Evolutionary conservation across 1,284 basidiomycete genomes (phyloP).

Genomic region (Cryptococcus sp.): DNA sequence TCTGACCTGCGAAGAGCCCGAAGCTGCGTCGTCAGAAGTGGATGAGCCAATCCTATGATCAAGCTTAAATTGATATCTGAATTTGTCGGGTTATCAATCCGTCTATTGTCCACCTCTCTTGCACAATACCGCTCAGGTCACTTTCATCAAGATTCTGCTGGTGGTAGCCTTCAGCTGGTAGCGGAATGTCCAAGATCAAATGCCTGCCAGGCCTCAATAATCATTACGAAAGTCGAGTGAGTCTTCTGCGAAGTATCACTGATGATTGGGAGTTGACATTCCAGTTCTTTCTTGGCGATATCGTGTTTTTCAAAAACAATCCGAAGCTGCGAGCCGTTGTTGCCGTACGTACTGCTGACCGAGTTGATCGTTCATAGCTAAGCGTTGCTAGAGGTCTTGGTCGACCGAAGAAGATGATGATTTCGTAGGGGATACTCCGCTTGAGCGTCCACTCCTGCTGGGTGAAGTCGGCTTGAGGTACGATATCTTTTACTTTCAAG

Average conservation of each 20-base stretch:
- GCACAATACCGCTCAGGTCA: too few species aligned
- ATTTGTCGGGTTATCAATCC: too few species aligned
- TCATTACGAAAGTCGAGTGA: constrained; percentile 35
- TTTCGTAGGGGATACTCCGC: constrained; percentile 51
- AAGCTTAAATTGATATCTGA: too few species aligned
- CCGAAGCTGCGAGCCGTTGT: constrained; percentile 14
- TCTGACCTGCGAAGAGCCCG: too few species aligned
- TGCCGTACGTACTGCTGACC: background rate
- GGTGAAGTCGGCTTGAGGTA: constrained; percentile 75
- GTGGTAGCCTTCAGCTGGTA: too few species aligned
- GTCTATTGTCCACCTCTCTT: too few species aligned
- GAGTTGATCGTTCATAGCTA: background rate
- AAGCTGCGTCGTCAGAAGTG: too few species aligned
- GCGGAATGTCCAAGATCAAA: constrained; percentile 10
- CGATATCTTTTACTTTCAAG: constrained; percentile 43
- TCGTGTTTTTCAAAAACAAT: constrained; percentile 23
- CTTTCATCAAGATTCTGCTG: too few species aligned
- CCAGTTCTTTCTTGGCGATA: constrained; percentile 33
- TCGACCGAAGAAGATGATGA: constrained; percentile 34
- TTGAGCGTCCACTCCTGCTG: constrained; percentile 66
- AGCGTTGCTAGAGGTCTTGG: constrained; percentile 33
- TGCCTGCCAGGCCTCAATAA: constrained; percentile 37
- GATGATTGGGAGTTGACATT: background rate
- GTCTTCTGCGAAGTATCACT: constrained; percentile 1
- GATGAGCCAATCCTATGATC: too few species aligned